Evolutionary conservation across 2,329 filamentous ascomycete genomes (phyloP), one percentile per base, ranked within the genome.

Genomic region (Blumeriella jaapii): DNA sequence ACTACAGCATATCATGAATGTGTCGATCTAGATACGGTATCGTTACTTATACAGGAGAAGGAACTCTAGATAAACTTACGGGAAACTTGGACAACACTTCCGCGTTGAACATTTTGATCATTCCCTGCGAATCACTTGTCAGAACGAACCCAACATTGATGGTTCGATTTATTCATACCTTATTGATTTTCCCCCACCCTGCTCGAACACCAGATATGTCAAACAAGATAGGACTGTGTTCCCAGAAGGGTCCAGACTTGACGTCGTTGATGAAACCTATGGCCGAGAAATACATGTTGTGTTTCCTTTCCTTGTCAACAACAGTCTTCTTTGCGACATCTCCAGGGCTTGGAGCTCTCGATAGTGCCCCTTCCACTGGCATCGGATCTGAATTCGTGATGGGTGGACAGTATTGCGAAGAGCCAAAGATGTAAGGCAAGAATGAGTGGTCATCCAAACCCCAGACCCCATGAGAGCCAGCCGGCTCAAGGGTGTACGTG

Each of bases 21-120:
- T n/a, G n/a, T n/a, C n/a, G n/a, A n/a, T n/a, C n/a, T n/a, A n/a
- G n/a, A n/a, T n/a, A n/a, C n/a, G n/a, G n/a, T n/a, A n/a, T n/a
- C n/a, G n/a, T n/a, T n/a, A 14, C 22, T 18, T 14, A 31, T 9
- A 3, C 16, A 25, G 22, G 15, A 29, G 12, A 6, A 24, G 12
- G 13, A 18, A n/a, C 14, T 2, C 3, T 9, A 28, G 11, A 17
- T 13, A 8, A 27, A 9, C 39, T 36, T 34, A 42, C 91, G 2
- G 91, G 91, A 54, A 95, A 95, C 59, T 98, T 98, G 24, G 82
- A 84, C 10, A 98, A 67, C 3, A 98, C 91, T 62, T 98, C 91
- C 12, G 84, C 91, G 48, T 93, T 86, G 63, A 89, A 98, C 91
- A 98, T 98, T 61, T 96, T 98, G 52, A 98, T 75, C 91, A 98